Conservation (phyloP, 352 stramenopile genomes). For the Lagenidium giganteum region DNA sequence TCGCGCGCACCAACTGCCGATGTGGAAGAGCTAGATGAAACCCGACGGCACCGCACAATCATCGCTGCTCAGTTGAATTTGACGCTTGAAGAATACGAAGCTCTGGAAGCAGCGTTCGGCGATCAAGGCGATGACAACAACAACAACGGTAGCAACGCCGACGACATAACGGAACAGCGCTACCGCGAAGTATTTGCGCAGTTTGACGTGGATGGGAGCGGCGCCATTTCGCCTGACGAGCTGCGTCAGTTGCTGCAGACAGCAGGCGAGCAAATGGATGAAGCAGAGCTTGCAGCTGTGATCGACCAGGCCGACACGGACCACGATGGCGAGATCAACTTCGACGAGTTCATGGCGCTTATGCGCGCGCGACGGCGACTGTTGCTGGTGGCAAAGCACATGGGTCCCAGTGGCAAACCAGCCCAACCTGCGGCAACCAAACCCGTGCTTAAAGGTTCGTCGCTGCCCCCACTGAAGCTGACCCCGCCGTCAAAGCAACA, state of each 20-base stretch:
- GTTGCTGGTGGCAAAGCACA: slow-evolving; percentile 58
- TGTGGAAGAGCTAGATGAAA: slow-evolving; percentile 46
- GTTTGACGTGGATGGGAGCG: slow-evolving; percentile 77
- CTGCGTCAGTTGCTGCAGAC: slow-evolving; percentile 46
- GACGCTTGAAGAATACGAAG: slow-evolving; percentile 64
- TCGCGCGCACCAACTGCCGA: slow-evolving; percentile 3
- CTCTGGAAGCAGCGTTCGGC: slow-evolving; percentile 53
- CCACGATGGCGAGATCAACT: slow-evolving; percentile 71
- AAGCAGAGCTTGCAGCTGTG: slow-evolving; percentile 56
- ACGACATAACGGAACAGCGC: slow-evolving; percentile 26
- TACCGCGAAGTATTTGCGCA: slow-evolving; percentile 62
- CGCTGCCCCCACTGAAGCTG: slow-evolving; percentile 59
- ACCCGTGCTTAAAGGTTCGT: slow-evolving; percentile 1
- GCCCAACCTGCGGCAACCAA: neutral
- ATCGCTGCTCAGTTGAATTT: slow-evolving; percentile 63
- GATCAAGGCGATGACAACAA: slow-evolving; percentile 4
- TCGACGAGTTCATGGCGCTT: slow-evolving; percentile 69
- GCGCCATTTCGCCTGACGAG: slow-evolving; percentile 67
- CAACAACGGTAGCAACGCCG: slow-evolving; percentile 3
- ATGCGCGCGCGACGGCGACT: slow-evolving; percentile 78
- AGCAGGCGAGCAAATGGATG: slow-evolving; percentile 73
- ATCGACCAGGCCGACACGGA: slow-evolving; percentile 67
- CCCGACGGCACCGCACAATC: slow-evolving; percentile 30
- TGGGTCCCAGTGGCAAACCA: slow-evolving; percentile 38
- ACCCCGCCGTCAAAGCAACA: slow-evolving; percentile 43